Conservation (phyloP, 139 green algal species). For the Nannochloris sp. region DNA sequence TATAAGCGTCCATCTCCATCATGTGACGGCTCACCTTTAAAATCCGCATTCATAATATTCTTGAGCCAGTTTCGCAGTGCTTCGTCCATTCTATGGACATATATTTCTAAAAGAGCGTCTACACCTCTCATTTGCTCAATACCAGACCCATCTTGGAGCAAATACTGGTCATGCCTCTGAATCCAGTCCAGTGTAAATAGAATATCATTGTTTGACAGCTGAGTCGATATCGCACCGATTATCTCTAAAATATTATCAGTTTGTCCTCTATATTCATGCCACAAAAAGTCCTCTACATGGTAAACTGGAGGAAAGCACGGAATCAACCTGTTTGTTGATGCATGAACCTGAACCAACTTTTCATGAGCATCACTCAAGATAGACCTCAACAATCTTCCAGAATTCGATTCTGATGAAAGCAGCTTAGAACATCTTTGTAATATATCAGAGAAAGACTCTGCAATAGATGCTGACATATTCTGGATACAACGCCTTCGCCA, state of each 20-base stretch:
- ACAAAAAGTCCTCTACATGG: conserved; percentile 55
- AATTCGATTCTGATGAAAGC: conserved; percentile 26
- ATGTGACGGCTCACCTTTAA: conserved; percentile 42
- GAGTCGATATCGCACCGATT: conserved; percentile 51
- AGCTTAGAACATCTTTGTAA: conserved; percentile 39
- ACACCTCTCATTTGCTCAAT: conserved; percentile 3
- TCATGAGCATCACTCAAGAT: conserved; percentile 45
- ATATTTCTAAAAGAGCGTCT: conserved; percentile 59
- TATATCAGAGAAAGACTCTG: conserved; percentile 36
- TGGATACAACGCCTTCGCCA: conserved; percentile 35
- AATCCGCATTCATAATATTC: conserved; percentile 69
- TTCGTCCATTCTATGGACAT: conserved; percentile 51
- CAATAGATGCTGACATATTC: conserved; percentile 35
- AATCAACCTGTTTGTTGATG: conserved; percentile 42
- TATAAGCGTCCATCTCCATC: conserved; percentile 51
- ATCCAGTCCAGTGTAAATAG: conserved; percentile 73
- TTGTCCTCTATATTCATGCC: conserved; percentile 56
- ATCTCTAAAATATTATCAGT: conserved; percentile 60
- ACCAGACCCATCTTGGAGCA: conserved; percentile 24
- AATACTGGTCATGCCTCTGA: conserved; percentile 54
- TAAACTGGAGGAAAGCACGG: conserved; percentile 78
- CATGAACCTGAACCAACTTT: conserved; percentile 21
- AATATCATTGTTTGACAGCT: conserved; percentile 64
- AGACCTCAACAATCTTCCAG: conserved; percentile 24
- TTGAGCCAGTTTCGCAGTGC: conserved; percentile 62